Evolutionary conservation across 1,139 yeast genomes (phyloP), one percentile per base, ranked within the genome.

Genomic region (Geotrichum histeridarum): DNA sequence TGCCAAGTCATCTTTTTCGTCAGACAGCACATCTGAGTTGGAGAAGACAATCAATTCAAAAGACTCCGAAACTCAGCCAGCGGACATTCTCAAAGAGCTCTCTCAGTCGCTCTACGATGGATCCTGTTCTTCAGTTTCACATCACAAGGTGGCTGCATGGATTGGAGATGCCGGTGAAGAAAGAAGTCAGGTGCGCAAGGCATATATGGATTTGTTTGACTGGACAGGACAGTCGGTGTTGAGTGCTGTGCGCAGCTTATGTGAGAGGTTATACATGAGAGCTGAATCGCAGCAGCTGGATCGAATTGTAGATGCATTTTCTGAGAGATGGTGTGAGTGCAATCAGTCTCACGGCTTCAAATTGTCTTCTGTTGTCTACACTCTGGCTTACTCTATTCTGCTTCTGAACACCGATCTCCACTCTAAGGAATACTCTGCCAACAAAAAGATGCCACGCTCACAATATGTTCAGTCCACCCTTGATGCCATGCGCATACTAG

Each of bases 221-320:
- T 71, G 69, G 66, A 55, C 61, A 8, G 64, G 63, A 41, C 54
- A 58, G 33, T 58, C 65, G 30, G 61, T 71, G 15, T 55, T 86
- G 57, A 71, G 70, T 4, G 74, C 90, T 1, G 74, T 89, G 17
- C 72, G 93, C 42, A 69, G 70, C 52, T 71, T 89, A 44, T 87
- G 95, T 61, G 76, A 80, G 32, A 80, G 77, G 60, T 67, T 89
- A 31, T 86, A 84, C 67, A 75, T 89, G 63, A 83, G 82, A 63
- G 96, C 94, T 1, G 96, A 89, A 67, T 82, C 94, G 1, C 94
- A 86, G 63, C 88, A 85, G 63, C 80, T 89, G 56, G 96, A 88
- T 68, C 76, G 88, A 48, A 78, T 88, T 27, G 71, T 89, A 56
- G 84, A 85, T 43, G 75, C 85, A 1, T 84, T 87, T 66, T 78